These are phyloP conservation scores for Arthroderma sp. DNA, from an alignment of 2,329 filamentous ascomycete species.

Conservation along the genomic window DNA sequence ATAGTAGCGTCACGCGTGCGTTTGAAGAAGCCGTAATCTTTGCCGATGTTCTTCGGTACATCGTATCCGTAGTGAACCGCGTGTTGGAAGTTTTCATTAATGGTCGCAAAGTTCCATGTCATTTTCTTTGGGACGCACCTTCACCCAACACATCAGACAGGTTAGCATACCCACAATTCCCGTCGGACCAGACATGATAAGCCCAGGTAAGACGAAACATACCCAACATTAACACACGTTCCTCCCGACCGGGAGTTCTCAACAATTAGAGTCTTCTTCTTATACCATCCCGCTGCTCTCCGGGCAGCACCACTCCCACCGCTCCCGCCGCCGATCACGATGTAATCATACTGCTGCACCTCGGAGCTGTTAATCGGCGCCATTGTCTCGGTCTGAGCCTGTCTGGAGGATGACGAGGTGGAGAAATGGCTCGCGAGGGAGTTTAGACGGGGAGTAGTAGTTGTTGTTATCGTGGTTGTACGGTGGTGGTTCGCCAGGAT, in stretches of 20 bases:
- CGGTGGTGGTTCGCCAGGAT: too few relatives aligned
- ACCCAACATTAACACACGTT: slow-evolving; percentile 43
- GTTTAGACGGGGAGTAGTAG: slow-evolving; percentile 21
- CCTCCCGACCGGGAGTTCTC: slow-evolving; percentile 37
- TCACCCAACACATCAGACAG: background rate
- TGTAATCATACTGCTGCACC: slow-evolving; percentile 40
- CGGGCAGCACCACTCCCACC: slow-evolving; percentile 39
- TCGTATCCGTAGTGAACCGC: slow-evolving; percentile 37
- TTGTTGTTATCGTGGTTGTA: background rate
- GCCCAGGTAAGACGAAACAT: slow-evolving; percentile 12
- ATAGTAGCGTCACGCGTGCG: slow-evolving; percentile 34
- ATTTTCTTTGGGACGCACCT: slow-evolving; percentile 43
- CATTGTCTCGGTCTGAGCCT: slow-evolving; percentile 16
- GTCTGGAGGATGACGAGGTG: slow-evolving; percentile 13
- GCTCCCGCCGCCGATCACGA: slow-evolving; percentile 42
- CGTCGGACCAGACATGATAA: background rate
- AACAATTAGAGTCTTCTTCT: slow-evolving; percentile 38
- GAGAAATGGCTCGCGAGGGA: slow-evolving; percentile 31
- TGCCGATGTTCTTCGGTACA: slow-evolving; percentile 29
- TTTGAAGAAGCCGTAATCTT: slow-evolving; percentile 37
- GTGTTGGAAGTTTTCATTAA: slow-evolving; percentile 35
- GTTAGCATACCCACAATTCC: background rate
- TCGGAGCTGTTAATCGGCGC: slow-evolving; percentile 25
- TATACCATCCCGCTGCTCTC: slow-evolving; percentile 40
- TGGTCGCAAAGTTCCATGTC: slow-evolving; percentile 39